Conservation (phyloP, 805 yeast species). For the Cyberlindnera xylosilytica region DNA sequence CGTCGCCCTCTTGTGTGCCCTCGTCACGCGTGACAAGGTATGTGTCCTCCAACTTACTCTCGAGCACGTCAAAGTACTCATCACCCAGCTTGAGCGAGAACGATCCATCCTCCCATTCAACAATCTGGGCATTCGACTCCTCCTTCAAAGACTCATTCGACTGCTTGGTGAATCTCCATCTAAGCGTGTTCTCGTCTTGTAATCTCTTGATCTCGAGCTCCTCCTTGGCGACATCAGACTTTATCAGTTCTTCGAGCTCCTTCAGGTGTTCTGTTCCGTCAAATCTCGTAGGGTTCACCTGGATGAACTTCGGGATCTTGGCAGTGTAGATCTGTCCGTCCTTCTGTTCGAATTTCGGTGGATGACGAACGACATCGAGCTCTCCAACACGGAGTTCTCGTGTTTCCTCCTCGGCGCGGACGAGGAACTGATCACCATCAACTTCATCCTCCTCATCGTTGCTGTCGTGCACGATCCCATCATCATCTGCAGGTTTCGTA, state of each 20-base stretch:
- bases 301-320: constrained; percentile 79
- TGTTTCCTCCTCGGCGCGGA: constrained; percentile 10
- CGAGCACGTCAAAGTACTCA: constrained; percentile 78
- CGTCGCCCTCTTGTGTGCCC: background rate
- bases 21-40: constrained; percentile 58
- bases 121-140: constrained; percentile 85
- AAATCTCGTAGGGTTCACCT: constrained; percentile 83
- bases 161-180: constrained; percentile 90
- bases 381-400: constrained; percentile 35
- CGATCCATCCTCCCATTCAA: constrained; percentile 94
- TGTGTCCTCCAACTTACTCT: constrained; percentile 64
- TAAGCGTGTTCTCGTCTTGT: constrained; percentile 76
- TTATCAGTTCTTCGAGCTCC: constrained; percentile 40
- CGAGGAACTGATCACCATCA: constrained; percentile 22
- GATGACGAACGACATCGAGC: constrained; percentile 45
- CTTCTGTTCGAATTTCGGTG: constrained; percentile 29
- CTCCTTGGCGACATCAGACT: constrained; percentile 39
- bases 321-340: constrained; percentile 42
- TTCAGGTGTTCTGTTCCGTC: constrained; percentile 68
- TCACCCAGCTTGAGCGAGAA: constrained; percentile 81
- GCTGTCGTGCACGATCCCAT: constrained; percentile 16
- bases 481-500: constrained; percentile 13
- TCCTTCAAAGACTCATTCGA: constrained; percentile 53
- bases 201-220: constrained; percentile 60
- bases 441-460: constrained; percentile 28